Evolutionary conservation across 2,329 filamentous ascomycete genomes (phyloP).

Genomic region (Neophaeococcomyces mojaviensis): DNA sequence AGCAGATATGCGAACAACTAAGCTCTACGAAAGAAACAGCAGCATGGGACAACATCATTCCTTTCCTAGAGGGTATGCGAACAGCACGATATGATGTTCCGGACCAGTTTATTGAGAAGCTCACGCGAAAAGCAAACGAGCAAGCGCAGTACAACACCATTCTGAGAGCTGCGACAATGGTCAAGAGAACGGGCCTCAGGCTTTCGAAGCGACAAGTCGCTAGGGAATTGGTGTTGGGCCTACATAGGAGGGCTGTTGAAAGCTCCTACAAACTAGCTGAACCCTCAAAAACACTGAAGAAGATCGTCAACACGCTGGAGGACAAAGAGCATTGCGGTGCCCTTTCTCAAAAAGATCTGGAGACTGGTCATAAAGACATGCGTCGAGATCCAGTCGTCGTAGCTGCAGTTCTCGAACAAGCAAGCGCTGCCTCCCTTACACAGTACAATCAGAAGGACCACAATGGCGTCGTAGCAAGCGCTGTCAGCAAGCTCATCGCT

Average conservation of each 20-base stretch:
- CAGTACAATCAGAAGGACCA: slow-evolving; percentile 32
- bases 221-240: slow-evolving; percentile 30
- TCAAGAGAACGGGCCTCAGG: slow-evolving; percentile 29
- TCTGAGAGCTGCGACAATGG: slow-evolving; percentile 25
- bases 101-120: slow-evolving; percentile 26
- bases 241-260: slow-evolving; percentile 30
- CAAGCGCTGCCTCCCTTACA: slow-evolving; percentile 35
- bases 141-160: slow-evolving; percentile 32
- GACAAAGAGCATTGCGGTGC: slow-evolving; percentile 25
- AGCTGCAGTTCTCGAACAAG: slow-evolving; percentile 37
- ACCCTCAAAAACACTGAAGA: slow-evolving; percentile 29
- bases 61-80: slow-evolving; percentile 33
- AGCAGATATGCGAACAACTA: slow-evolving; percentile 30
- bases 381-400: slow-evolving; percentile 35
- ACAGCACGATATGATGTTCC: slow-evolving; percentile 25
- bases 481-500: slow-evolving; percentile 32
- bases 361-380: slow-evolving; percentile 14
- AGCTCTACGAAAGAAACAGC: slow-evolving; percentile 27
- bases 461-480: slow-evolving; percentile 33
- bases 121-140: slow-evolving; percentile 32
- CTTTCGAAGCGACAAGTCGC: slow-evolving; percentile 27
- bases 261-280: slow-evolving; percentile 30
- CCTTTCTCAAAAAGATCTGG: slow-evolving; percentile 10
- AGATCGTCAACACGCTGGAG: slow-evolving; percentile 31
- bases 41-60: slow-evolving; percentile 33